Base-by-base conservation (phyloP, 495 filamentous ascomycete species). In the Tuber microsphaerosporum region DNA sequence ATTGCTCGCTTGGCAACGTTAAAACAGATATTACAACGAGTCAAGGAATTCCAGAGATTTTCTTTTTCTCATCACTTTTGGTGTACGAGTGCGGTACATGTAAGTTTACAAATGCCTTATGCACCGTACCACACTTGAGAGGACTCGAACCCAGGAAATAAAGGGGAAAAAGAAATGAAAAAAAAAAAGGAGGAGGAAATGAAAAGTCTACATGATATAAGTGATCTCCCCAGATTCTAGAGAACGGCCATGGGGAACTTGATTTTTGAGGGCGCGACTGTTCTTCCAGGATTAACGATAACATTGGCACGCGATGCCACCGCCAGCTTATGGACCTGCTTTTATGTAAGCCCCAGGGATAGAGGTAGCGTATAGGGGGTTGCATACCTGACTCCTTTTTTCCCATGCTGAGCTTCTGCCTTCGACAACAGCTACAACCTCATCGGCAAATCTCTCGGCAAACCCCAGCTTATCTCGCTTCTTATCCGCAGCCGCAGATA, bases 381-480 rank as follows among this genome's bases (percentile, higher is more conserved):
- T 92, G 84, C 97, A 93, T 41, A 94, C 82, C 72, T 85, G 84
- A 74, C 87, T 86, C 80, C 94, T 87, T 83, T 87, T 88, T 17
- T 97, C 94, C 95, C 95, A 99, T 39, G 91, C 92, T 34, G 82
- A 75, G 75, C 92, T 94, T 79, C 88, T 86, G 19, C 95, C 95
- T 87, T 98, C 95, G 1, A 96, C 92, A 69, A 97, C 92, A 39
- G 90, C 86, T 65, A 97, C 86, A 76, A 99, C 85, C 86, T 98
- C 95, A 81, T 95, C 90, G 19, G 94, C 94, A 70, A 98, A 88
- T 65, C 92, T 87, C 79, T 91, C 87, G 20, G 93, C 91, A 82
- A 97, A 91, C 77, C 87, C 85, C 70, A 83, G 84, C 26, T 86
- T 86, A 75, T 88, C 90, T 71, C 86, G 86, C 83, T 90, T 89